Evolutionary conservation across 228 moss, liverwort and hornwort species (phyloP).

Genomic region (Sphagnum fallax): DNA sequence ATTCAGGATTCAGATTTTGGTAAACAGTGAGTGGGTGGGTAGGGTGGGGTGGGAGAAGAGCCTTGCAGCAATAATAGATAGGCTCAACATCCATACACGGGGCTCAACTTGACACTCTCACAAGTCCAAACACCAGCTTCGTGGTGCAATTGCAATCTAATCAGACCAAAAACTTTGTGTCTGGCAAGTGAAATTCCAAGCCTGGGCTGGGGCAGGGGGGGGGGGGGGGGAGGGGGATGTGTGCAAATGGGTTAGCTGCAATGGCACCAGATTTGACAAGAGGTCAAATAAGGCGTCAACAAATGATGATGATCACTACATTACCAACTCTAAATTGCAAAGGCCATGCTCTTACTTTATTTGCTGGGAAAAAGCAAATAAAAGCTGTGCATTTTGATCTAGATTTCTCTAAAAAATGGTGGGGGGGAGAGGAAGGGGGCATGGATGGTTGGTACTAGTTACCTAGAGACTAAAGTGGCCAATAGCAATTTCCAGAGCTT

Average conservation of each 20-base stretch:
- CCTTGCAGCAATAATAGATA: neutral
- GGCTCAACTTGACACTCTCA: too few species aligned
- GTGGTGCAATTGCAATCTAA: neutral
- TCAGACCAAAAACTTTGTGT: slow-evolving; percentile 12
- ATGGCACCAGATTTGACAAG: too few species aligned
- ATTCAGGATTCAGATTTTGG: slow-evolving; percentile 5
- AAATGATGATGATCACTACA: slow-evolving; percentile 25
- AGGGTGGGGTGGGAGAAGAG: neutral
- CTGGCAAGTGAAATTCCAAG: slow-evolving; percentile 16
- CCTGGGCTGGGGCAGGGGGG: neutral
- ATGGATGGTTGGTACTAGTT: neutral
- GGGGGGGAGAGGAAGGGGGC: too few species aligned
- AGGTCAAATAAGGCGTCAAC: slow-evolving; percentile 8
- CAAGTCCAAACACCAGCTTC: too few species aligned
- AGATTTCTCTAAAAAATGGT: neutral
- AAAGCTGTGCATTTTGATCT: neutral
- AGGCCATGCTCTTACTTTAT: slow-evolving; percentile 17
- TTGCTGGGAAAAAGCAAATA: slow-evolving; percentile 4
- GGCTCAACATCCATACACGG: too few species aligned
- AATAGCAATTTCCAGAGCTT: slow-evolving; percentile 39
- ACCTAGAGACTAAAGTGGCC: slow-evolving; percentile 43
- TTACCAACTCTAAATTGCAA: slow-evolving; percentile 16
- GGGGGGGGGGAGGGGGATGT: slow-evolving; percentile 8
- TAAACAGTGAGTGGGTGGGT: slow-evolving; percentile 1
- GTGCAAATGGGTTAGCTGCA: slow-evolving; percentile 37